Conservation (phyloP, 331 rosid genomes). For the Rhamnella rubrinervis region DNA sequence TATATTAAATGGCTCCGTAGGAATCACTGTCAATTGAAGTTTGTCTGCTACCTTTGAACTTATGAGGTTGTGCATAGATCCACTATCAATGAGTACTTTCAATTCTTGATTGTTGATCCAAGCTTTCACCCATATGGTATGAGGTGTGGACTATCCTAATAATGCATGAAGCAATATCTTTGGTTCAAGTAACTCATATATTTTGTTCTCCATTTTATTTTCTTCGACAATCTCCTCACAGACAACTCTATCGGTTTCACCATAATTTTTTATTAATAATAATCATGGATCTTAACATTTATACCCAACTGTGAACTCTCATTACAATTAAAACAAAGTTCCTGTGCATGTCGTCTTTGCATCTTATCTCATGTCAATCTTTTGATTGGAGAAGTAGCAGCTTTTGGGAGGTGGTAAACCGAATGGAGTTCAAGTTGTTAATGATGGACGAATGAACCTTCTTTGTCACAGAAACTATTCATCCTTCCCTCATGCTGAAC, state of each 20-base stretch:
- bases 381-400: neutral
- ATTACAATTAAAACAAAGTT: slow-evolving; percentile 4
- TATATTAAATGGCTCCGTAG: neutral
- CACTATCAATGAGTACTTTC: too few species aligned
- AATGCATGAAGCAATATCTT: neutral
- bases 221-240: neutral
- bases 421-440: neutral
- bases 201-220: too few species aligned
- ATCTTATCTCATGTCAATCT: neutral
- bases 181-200: neutral
- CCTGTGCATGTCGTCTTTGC: neutral
- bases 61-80: too few species aligned
- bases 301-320: neutral
- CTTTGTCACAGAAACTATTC: neutral
- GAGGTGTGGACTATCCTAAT: too few species aligned
- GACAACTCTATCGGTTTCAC: neutral
- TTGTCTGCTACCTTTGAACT: neutral
- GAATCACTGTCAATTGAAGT: neutral
- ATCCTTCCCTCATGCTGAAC: neutral
- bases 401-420: neutral
- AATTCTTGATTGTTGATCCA: too few species aligned
- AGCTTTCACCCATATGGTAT: too few species aligned
- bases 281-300: neutral
- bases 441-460: neutral
- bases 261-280: neutral